A percentile compares a stretch with the other conserved stretches of the same genome.
phyloP scores from a whole-genome alignment of 2,329 filamentous ascomycete genomes.

The Pleomassaria siparia region DNA sequence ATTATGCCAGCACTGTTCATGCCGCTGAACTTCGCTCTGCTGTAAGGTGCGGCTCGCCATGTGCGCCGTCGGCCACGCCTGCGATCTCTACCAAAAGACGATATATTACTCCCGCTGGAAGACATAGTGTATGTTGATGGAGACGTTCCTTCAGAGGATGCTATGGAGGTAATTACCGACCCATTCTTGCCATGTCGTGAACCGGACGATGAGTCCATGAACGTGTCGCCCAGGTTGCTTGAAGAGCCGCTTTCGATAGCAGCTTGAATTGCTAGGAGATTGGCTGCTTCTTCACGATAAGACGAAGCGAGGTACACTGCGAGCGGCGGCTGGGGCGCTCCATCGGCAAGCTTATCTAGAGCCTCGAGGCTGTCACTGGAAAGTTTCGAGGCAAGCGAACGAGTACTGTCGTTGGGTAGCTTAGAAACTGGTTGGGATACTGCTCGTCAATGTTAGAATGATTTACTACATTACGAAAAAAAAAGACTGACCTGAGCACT shows the following conservation, averaged over 20 bases:
- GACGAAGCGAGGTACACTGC: constrained; percentile 39
- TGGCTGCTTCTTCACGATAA: constrained; percentile 36
- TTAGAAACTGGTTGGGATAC: constrained; percentile 1
- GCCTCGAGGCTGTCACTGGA: constrained; percentile 35
- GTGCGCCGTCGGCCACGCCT: constrained; percentile 36
- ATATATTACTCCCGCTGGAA: constrained; percentile 36
- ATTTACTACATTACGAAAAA: neutral
- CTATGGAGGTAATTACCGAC: constrained; percentile 33
- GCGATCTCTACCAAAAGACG: constrained; percentile 38
- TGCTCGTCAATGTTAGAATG: neutral
- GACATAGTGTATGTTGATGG: constrained; percentile 36
- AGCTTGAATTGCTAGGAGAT: constrained; percentile 30
- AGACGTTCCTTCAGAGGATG: constrained; percentile 36
- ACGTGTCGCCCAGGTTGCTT: constrained; percentile 21
- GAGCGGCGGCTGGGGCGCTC: constrained; percentile 33
- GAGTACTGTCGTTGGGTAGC: constrained; percentile 7
- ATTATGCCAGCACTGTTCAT: constrained; percentile 33
- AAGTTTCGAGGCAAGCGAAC: constrained; percentile 23
- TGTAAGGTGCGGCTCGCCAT: constrained; percentile 36
- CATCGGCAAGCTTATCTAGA: constrained; percentile 25
- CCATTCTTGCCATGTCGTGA: constrained; percentile 23
- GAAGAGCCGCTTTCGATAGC: constrained; percentile 29
- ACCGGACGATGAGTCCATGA: constrained; percentile 27
- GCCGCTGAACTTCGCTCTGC: constrained; percentile 29
- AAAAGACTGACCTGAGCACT: constrained; percentile 22